Percentiles rank a stretch among this genome's conserved stretches.
phyloP scores from a whole-genome alignment of 1,139 yeast genomes.

The Sugiyamaella grinbergsii region DNA sequence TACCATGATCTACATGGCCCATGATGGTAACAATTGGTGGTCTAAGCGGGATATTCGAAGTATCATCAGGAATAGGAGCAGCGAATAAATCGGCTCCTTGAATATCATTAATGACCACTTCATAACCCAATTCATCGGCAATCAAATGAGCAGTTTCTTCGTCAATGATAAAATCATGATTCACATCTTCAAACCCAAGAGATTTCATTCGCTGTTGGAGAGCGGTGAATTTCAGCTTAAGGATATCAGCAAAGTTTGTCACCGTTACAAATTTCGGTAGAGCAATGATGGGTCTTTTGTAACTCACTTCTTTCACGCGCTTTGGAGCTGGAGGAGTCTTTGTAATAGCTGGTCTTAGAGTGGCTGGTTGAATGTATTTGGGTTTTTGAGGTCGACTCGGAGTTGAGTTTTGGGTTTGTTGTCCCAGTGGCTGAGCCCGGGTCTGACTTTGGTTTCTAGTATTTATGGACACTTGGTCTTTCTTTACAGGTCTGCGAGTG shows the following conservation, averaged over 20 bases:
- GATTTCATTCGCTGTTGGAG: slow-evolving; percentile 60
- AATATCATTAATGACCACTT: slow-evolving; percentile 57
- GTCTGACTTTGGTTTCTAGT: neutral
- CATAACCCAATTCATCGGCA: slow-evolving; percentile 86
- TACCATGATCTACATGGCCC: slow-evolving; percentile 99
- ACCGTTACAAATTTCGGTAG: slow-evolving; percentile 77
- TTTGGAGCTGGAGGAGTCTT: slow-evolving; percentile 10
- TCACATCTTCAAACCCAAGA: slow-evolving; percentile 75
- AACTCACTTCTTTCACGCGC: slow-evolving; percentile 13
- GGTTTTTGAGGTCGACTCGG: neutral
- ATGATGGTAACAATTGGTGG: slow-evolving; percentile 96
- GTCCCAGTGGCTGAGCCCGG: neutral
- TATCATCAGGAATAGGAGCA: slow-evolving; percentile 45
- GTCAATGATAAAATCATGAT: slow-evolving; percentile 79
- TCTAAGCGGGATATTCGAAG: slow-evolving; percentile 53
- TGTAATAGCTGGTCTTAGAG: neutral
- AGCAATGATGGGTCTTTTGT: slow-evolving; percentile 42
- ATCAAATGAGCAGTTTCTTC: slow-evolving; percentile 81
- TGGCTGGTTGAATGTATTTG: neutral
- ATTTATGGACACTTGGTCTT: no score
- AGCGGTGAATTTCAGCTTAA: slow-evolving; percentile 63
- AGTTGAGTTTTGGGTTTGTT: neutral
- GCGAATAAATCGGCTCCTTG: slow-evolving; percentile 66
- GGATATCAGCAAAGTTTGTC: slow-evolving; percentile 70
- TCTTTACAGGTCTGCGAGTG: no score